Percentiles rank a stretch among this genome's conserved stretches.
Conservation (phyloP, 176 grass and related monocot genomes). For the Eragrostis curvula region DNA sequence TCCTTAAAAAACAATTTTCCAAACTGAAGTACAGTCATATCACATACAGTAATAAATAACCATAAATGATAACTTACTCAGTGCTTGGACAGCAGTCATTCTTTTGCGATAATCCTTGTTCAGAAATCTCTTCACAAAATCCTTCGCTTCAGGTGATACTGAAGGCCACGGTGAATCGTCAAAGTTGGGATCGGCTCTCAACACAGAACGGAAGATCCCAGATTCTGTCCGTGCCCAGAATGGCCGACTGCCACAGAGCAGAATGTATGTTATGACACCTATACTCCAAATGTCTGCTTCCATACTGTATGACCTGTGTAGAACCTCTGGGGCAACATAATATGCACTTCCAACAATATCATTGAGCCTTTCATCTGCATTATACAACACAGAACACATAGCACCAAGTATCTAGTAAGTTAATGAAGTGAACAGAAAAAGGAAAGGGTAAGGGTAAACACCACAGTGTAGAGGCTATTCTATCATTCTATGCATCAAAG, state of each 20-base stretch:
- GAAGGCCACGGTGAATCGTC: conserved; percentile 95
- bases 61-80: conserved; percentile 67
- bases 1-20: not conserved
- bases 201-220: conserved; percentile 96
- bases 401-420: conserved; percentile 29
- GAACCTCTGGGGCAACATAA: conserved; percentile 95
- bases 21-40: not conserved
- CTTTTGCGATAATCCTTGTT: conserved; percentile 99
- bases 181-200: conserved; percentile 96
- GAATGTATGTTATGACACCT: conserved; percentile 97
- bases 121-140: conserved; percentile 97
- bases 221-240: conserved; percentile 99
- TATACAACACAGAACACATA: conserved; percentile 41
- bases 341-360: conserved; percentile 99
- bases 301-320: conserved; percentile 98
- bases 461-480: conserved; percentile 20
- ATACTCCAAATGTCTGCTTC: conserved; percentile 99
- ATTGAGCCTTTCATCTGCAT: conserved; percentile 97
- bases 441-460: conserved; percentile 1
- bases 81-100: conserved; percentile 98
- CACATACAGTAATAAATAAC: conserved; percentile 14
- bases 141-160: conserved; percentile 85
- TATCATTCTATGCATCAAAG: not conserved
- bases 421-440: conserved; percentile 7
- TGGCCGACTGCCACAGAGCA: conserved; percentile 93